A percentile compares a stretch with the other conserved stretches of the same genome.
Conservation (phyloP, 257 asterid species). For the Solanum microdontum region DNA sequence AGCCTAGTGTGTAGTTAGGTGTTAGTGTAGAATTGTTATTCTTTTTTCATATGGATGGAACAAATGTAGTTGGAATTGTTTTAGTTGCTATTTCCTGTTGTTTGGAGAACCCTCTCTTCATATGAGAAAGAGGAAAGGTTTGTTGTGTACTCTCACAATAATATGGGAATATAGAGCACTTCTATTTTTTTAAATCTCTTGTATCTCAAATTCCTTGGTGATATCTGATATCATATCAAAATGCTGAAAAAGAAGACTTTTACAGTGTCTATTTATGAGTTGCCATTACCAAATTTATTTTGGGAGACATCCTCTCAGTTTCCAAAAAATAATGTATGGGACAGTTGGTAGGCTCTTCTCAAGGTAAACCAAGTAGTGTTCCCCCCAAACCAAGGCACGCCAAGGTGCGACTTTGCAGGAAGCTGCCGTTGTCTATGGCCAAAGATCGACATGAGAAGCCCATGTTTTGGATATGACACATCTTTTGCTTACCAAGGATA, state of each 20-base stretch:
- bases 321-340: too few species aligned
- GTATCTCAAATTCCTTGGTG: background rate
- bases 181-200: background rate
- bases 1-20: conserved; percentile 12
- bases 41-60: background rate
- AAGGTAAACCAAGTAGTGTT: too few species aligned
- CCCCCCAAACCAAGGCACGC: too few species aligned
- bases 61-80: background rate
- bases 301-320: too few species aligned
- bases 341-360: too few species aligned
- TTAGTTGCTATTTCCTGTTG: background rate
- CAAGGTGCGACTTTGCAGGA: too few species aligned
- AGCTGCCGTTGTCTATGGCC: too few species aligned
- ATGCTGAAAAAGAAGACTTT: background rate
- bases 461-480: too few species aligned
- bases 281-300: too few species aligned
- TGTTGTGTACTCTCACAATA: background rate
- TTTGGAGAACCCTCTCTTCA: background rate
- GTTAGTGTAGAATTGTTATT: background rate
- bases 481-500: too few species aligned
- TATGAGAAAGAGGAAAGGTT: background rate
- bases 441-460: too few species aligned
- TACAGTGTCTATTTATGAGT: too few species aligned
- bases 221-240: background rate
- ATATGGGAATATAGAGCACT: background rate